These are phyloP conservation scores for Venustampulla echinocandica DNA, from an alignment of 495 filamentous ascomycete genomes.

Conservation along the genomic window DNA sequence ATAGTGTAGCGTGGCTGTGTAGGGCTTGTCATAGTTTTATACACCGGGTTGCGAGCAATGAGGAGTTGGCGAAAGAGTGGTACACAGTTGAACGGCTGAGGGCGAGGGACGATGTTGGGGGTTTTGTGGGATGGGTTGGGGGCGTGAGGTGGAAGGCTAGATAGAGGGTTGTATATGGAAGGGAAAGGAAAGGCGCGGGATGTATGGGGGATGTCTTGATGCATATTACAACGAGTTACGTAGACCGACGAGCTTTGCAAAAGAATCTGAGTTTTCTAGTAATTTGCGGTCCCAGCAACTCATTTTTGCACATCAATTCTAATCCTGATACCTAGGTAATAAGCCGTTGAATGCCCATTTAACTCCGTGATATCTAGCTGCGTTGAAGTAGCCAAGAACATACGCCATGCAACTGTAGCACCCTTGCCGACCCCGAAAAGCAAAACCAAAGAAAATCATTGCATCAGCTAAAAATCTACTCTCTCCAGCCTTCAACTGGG, in stretches of 20 bases:
- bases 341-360: slow-evolving; percentile 32
- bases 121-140: slow-evolving; percentile 61
- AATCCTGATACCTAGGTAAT: not conserved
- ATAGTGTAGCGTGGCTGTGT: slow-evolving; percentile 84
- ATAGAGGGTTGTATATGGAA: too few relatives aligned
- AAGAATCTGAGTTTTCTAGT: too few relatives aligned
- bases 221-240: too few relatives aligned
- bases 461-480: slow-evolving; percentile 20
- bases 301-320: too few relatives aligned
- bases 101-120: slow-evolving; percentile 62
- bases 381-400: slow-evolving; percentile 70
- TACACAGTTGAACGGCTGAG: slow-evolving; percentile 63
- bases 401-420: slow-evolving; percentile 25
- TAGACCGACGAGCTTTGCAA: too few relatives aligned
- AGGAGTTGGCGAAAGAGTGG: slow-evolving; percentile 68
- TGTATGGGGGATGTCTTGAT: too few relatives aligned
- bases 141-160: slow-evolving; percentile 55
- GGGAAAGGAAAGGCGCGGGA: too few relatives aligned
- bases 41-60: slow-evolving; percentile 66
- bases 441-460: slow-evolving; percentile 4
- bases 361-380: slow-evolving; percentile 28
- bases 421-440: slow-evolving; percentile 2
- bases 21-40: slow-evolving; percentile 82
- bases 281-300: too few relatives aligned
- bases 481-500: slow-evolving; percentile 62